Base-by-base conservation (phyloP, 2,329 filamentous ascomycete species). In the Botrytis fabae region DNA sequence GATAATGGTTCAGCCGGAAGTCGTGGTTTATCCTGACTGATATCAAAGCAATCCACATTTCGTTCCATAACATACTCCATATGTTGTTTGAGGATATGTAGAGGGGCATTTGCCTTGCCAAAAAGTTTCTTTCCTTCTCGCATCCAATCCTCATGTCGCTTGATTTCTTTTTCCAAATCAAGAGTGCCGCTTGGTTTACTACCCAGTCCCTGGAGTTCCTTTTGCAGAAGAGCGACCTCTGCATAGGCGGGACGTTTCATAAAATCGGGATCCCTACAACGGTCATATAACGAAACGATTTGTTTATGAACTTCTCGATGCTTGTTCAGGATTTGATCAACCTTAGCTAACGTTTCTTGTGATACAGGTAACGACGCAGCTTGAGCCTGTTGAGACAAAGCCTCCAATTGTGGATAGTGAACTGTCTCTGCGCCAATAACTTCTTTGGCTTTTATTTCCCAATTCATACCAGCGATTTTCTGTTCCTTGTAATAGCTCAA, bases 141-240 rank as follows among this genome's bases (percentile, higher is more conserved):
- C 95, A 99, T 99, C 96, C 96, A 99, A 81, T 99, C 96, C 81
- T 99, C 96, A 77, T 98, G 96, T 12, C 93, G 90, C 80, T 96
- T 97, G 76, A 96, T 92, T 81, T 98, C 94, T 76, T 94, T 95
- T 80, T 99, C 96, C 7, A 99, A 88, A 79, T 99, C 96, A 48
- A 97, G 88, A 0, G 95, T 97, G 2, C 96, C 96, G 59, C 89
- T 89, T 0, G 96, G 96, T 80, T 98, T 98, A 75, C 94, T 97
- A 78, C 97, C 97, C 16, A 98, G 87, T 70, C 96, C 93, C 73
- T 94, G 92, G 20, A 99, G 84, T 74, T 92, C 92, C 79, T 95
- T 69, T 42, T 69, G 65, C 42, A 69, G 65, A 25, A 69, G n/a
- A 20, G 65, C 65, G n/a, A 98, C 94, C 78, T 98, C 95, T 51